phyloP scores from a whole-genome alignment of 371 early-diverging fungal genomes.

The Apophysomyces trapeziformis region DNA sequence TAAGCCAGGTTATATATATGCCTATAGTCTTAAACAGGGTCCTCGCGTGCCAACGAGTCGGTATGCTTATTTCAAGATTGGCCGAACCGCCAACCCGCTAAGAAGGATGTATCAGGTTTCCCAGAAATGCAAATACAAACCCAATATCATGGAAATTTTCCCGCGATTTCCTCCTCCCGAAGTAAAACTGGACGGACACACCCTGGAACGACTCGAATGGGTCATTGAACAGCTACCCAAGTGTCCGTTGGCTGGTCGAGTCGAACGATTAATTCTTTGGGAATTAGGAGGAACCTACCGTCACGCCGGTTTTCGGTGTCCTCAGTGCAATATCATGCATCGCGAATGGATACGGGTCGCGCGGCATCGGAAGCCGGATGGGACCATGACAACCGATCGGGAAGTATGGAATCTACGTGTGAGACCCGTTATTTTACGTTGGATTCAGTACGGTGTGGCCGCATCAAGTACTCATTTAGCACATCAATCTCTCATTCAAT shows the following conservation, averaged over 20 bases:
- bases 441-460: conserved; percentile 41
- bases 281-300: conserved; percentile 41
- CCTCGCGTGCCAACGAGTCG: conserved; percentile 33
- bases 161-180: conserved; percentile 31
- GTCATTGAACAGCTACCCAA: conserved; percentile 19
- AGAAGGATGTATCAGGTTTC: conserved; percentile 58
- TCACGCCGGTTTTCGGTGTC: conserved; percentile 36
- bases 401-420: conserved; percentile 29
- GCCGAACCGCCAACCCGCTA: conserved; percentile 52
- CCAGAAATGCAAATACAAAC: conserved; percentile 46
- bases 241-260: conserved; percentile 53
- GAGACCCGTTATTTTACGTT: conserved; percentile 35
- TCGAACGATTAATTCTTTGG: conserved; percentile 61
- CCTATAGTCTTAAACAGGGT: conserved; percentile 39
- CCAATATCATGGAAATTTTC: conserved; percentile 50
- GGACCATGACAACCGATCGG: conserved; percentile 28
- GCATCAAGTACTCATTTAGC: conserved; percentile 20
- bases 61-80: conserved; percentile 59
- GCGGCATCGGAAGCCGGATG: conserved; percentile 13
- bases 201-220: conserved; percentile 30
- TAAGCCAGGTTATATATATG: conserved; percentile 58
- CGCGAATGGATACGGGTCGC: conserved; percentile 53
- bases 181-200: conserved; percentile 24
- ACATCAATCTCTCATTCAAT: neutral
- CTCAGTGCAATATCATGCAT: conserved; percentile 43